Evolutionary conservation across 306 rosid species (phyloP).

Genomic region (Casuarina cunninghamiana): DNA sequence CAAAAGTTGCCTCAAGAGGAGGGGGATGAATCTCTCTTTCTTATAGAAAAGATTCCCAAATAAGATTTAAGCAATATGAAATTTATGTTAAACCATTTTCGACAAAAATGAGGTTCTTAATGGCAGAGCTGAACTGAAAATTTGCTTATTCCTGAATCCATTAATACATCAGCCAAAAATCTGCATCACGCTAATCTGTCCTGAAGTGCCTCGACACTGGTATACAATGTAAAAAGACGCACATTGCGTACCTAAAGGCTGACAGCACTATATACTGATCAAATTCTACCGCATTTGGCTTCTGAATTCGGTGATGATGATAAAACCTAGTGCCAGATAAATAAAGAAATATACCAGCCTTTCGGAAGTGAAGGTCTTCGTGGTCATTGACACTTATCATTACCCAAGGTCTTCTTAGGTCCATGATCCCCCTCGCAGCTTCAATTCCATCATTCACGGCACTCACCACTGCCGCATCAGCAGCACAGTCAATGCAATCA

Average conservation of each 20-base stretch:
- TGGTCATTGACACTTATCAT: slow-evolving; percentile 93
- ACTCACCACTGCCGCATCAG: slow-evolving; percentile 78
- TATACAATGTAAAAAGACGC: neutral
- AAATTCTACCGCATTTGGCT: slow-evolving; percentile 8
- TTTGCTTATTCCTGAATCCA: neutral
- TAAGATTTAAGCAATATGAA: too few species aligned
- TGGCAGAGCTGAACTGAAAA: neutral
- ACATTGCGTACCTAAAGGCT: neutral
- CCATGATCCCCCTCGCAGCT: slow-evolving; percentile 55
- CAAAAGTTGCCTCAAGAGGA: too few species aligned
- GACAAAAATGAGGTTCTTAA: neutral
- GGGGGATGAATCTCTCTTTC: too few species aligned
- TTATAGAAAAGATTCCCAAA: too few species aligned
- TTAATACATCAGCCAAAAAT: neutral
- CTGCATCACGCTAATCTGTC: neutral
- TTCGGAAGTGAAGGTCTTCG: slow-evolving; percentile 91
- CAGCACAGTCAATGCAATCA: slow-evolving; percentile 97
- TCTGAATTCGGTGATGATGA: slow-evolving; percentile 1
- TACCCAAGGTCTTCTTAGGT: slow-evolving; percentile 72
- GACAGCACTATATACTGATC: neutral
- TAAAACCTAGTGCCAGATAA: neutral
- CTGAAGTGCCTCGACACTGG: neutral
- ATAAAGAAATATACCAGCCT: slow-evolving; percentile 55
- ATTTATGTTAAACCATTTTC: too few species aligned
- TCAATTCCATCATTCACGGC: slow-evolving; percentile 94